Evolutionary conservation across 2,329 filamentous ascomycete genomes (phyloP).

Genomic region (Exophiala sideris): DNA sequence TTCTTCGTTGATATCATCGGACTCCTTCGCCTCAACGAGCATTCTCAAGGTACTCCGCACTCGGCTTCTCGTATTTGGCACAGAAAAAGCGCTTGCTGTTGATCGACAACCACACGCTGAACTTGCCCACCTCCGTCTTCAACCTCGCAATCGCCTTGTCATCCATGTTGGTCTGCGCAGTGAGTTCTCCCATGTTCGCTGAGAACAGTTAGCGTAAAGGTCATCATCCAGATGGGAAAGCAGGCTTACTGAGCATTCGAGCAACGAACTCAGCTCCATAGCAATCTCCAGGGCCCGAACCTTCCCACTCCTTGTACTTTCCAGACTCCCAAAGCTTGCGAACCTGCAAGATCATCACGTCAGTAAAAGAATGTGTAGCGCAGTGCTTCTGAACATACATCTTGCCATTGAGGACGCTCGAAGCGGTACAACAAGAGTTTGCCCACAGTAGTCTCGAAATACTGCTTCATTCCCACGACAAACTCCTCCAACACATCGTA

Average conservation of each 20-base stretch:
- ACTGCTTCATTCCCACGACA: constrained; percentile 78
- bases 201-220: constrained; percentile 1
- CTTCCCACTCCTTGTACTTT: constrained; percentile 59
- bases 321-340: constrained; percentile 65
- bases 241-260: constrained; percentile 73
- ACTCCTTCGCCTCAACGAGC: constrained; percentile 9
- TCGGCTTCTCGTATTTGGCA: constrained; percentile 42
- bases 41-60: constrained; percentile 26
- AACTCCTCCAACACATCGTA: constrained; percentile 88
- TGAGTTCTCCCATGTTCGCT: constrained; percentile 89
- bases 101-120: constrained; percentile 79
- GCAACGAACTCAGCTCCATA: constrained; percentile 92
- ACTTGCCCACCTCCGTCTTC: constrained; percentile 81
- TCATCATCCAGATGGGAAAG: not conserved
- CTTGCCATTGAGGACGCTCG: constrained; percentile 77
- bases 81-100: constrained; percentile 73
- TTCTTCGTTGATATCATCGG: not conserved
- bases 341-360: constrained; percentile 46
- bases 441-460: constrained; percentile 87
- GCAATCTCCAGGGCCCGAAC: constrained; percentile 71
- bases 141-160: constrained; percentile 82
- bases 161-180: constrained; percentile 98
- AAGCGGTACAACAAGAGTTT: constrained; percentile 91
- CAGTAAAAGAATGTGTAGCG: not conserved
- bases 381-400: constrained; percentile 13